Evolutionary conservation across 176 grass and related monocot genomes (phyloP), one percentile per base, ranked within the genome.

Genomic region (Carex pumila): DNA sequence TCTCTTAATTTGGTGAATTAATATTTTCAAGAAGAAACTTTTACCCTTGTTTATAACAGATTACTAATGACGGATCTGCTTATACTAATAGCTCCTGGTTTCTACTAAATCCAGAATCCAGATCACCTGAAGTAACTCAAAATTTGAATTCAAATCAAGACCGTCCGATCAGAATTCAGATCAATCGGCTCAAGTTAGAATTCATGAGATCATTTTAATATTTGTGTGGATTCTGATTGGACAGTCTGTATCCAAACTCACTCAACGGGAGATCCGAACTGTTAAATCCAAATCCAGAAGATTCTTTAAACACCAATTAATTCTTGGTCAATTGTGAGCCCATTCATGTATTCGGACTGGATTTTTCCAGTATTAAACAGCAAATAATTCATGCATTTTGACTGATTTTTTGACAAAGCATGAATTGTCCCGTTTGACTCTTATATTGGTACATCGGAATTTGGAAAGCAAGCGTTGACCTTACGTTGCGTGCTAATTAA

Each of bases 401-500:
- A 52, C 45, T 54, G 19, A 82, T 4, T 67, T 50, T 64, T 73
- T 6, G 30, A 29, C 32, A 45, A 9, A 64, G 8, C 58, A 62
- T 50, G 60, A 65, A 67, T 31, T 49, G 45, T 34, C 31, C 29
- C 36, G 81, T 19, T 69, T 83, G 81, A 83, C 62, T 69, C 15
- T 32, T 37, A 83, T 34, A 45, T 83, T 36, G 62, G 41, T 59
- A 65, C 37, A 81, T 81, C 49, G 61, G n/a, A 81, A 65, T 63
- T 63, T 81, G 61, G 32, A 29, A 81, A 45, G 30, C 21, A 64
- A 81, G 49, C 17, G 32, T 81, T 81, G 79, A 81, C 79, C 79
- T 81, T 15, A n/a, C 15, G 78, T 65, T 65, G 18, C 58, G 79
- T 49, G 79, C 39, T 30, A 63, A 25, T 64, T 47, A 47, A 81